Evolutionary conservation across 768 basidiomycete species (phyloP), one percentile per base, ranked within the genome.

Genomic region (Lactarius evosmus): DNA sequence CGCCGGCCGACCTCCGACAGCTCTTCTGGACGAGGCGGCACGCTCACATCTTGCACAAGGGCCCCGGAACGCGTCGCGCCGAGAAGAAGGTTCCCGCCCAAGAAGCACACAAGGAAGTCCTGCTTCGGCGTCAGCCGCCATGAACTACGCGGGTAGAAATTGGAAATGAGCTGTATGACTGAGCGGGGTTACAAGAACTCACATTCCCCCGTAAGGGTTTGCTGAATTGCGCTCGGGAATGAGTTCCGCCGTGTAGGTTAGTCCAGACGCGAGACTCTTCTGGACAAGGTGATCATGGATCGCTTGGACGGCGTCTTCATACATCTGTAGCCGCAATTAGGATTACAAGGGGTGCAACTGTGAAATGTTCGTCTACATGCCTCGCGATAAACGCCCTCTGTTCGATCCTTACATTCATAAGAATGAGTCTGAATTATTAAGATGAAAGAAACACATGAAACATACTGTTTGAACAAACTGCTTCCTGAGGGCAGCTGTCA

Each of bases 41-140:
- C 73, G 11, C 88, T 88, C 7, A 89, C 84, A 3, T 75, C 77
- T 11, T 79, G 72, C 3, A 74, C 75, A 19, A 80, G 63, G 0
- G 87, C 81, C 11, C 88, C 88, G 2, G 85, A 76, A 2, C 79
- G 83, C 3, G 89, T 91, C 16, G 93, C 91, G 14, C 95, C 94
- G 3, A 98, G 83, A 81, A 98, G 86, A 61, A 98, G 83, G 0
- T 91, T 91, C 3, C 94, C 95, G 22, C 88, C 93, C 36, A 98
- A 78, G 84, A 97, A 98, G 76, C 95, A 98, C 3, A 91, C 94
- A 36, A 98, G 84, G 72, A 97, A 95, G 72, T 98, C 95, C 77
- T 98, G 95, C 72, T 97, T 96, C 11, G 91, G 91, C 11, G 80
- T 80, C 30, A 91, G 77, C 19, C 83, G 82, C 93, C 92, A 95